Percentiles rank a stretch among this genome's conserved stretches.
These are phyloP conservation scores for Tylopilus sp. DNA, from an alignment of 768 basidiomycete genomes.

Conservation along the genomic window DNA sequence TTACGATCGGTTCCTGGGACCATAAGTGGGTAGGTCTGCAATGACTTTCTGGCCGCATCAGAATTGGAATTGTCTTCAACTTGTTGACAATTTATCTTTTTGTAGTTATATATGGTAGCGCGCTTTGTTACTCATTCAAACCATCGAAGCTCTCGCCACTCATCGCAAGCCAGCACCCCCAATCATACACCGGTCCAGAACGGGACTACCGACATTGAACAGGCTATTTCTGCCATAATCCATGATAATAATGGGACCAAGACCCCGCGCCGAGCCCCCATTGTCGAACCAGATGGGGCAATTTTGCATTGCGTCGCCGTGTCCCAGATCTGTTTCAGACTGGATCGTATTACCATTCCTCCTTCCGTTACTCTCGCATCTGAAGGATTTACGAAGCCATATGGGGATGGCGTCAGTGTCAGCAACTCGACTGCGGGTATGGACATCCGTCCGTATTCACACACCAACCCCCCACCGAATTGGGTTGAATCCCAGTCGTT, in stretches of 20 bases:
- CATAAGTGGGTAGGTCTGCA: conserved; percentile 65
- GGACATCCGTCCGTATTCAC: conserved; percentile 33
- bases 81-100: neutral
- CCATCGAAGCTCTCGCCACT: conserved; percentile 1
- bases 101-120: conserved; percentile 57
- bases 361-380: conserved; percentile 58
- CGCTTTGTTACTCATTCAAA: conserved; percentile 60
- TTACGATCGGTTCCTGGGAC: conserved; percentile 62
- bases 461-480: conserved; percentile 24
- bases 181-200: neutral
- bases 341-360: conserved; percentile 69
- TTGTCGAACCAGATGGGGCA: conserved; percentile 45
- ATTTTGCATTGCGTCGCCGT: conserved; percentile 61
- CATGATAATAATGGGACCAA: neutral
- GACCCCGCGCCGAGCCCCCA: neutral
- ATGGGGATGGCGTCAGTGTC: neutral
- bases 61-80: neutral
- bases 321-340: conserved; percentile 66
- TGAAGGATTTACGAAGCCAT: conserved; percentile 49
- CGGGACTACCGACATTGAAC: conserved; percentile 11
- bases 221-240: conserved; percentile 11
- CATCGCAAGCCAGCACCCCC: conserved; percentile 26
- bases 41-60: neutral
- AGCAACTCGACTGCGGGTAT: too few relatives aligned
- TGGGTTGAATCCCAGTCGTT: conserved; percentile 25